These are phyloP conservation scores for Fusarium nematophilum DNA, from an alignment of 2,329 filamentous ascomycete species.

Conservation along the genomic window DNA sequence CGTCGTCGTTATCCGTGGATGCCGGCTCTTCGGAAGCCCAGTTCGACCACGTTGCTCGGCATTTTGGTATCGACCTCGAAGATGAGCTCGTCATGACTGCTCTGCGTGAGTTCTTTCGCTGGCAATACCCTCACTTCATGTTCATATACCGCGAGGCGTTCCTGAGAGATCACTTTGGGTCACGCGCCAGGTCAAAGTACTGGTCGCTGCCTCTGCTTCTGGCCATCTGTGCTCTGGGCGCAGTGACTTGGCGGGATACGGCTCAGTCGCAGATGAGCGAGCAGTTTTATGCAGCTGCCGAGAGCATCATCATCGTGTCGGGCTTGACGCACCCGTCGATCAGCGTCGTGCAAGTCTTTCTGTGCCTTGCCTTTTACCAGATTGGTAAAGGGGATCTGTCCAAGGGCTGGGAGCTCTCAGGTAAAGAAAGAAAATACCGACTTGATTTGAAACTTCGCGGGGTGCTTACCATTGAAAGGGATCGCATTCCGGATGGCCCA, in stretches of 20 bases:
- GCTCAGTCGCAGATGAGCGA: neutral
- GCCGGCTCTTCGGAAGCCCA: neutral
- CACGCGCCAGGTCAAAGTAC: neutral
- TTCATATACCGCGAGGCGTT: neutral
- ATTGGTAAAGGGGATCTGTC: neutral
- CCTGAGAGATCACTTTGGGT: neutral
- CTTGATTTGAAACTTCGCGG: no score
- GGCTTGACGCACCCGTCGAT: neutral
- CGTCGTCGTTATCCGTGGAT: no score
- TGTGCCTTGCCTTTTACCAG: neutral
- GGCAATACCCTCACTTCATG: conserved; percentile 3
- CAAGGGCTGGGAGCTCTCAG: neutral
- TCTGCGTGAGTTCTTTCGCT: neutral
- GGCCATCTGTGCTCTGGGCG: neutral
- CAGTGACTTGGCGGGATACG: neutral
- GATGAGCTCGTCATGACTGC: neutral
- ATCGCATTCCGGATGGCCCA: neutral
- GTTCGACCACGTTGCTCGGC: neutral
- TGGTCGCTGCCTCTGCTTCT: neutral
- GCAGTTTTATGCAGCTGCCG: neutral
- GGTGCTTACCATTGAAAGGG: neutral
- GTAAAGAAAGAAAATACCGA: no score
- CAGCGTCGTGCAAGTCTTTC: neutral
- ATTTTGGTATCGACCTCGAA: neutral
- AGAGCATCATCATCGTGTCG: neutral